Percentiles rank a stretch among this genome's conserved stretches.
Conservation (phyloP, 2,329 filamentous ascomycete genomes). For the Emmonsia crescens region DNA sequence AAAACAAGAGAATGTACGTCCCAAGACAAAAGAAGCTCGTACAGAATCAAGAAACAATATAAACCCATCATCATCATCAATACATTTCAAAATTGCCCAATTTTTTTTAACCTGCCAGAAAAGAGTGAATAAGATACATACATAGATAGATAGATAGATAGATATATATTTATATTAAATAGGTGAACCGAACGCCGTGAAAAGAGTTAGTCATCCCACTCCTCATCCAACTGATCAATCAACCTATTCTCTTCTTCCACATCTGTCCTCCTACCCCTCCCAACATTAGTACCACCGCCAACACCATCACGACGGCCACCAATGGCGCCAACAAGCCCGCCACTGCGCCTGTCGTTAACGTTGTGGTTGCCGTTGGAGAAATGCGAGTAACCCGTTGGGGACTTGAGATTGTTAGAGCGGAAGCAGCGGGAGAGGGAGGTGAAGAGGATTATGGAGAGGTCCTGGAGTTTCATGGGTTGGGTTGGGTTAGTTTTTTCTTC, state of each 20-base stretch:
- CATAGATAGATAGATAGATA: background rate
- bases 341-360: constrained; percentile 15
- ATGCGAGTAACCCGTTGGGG: constrained; percentile 25
- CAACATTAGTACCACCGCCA: constrained; percentile 18
- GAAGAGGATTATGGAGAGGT: constrained; percentile 38
- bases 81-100: background rate
- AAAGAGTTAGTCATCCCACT: constrained; percentile 65
- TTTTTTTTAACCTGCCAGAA: background rate
- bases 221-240: constrained; percentile 92
- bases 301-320: constrained; percentile 16
- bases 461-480: constrained; percentile 20
- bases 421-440: constrained; percentile 34
- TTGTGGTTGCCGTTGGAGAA: constrained; percentile 16
- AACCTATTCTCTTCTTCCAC: constrained; percentile 81
- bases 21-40: background rate
- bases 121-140: too few relatives aligned
- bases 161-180: background rate
- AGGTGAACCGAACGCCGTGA: background rate
- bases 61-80: background rate
- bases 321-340: constrained; percentile 27
- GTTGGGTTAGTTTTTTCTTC: background rate
- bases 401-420: constrained; percentile 16
- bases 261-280: constrained; percentile 25
- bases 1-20: background rate
- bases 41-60: background rate